Base-by-base conservation (phyloP, 2,329 filamentous ascomycete genomes). In the Aureobasidium zeae region DNA sequence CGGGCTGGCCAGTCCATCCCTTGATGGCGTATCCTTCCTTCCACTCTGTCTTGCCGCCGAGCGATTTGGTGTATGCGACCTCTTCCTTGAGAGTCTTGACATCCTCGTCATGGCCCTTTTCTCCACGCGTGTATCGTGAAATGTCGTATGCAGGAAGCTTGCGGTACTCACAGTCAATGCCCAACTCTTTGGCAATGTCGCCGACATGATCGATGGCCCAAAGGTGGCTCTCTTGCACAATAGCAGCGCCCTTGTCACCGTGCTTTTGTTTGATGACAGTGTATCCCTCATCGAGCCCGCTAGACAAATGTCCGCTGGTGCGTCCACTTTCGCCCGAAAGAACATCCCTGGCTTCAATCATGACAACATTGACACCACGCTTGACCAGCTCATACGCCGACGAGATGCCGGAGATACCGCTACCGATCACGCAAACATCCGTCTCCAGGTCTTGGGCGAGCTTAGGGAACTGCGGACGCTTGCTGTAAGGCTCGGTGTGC, bases 91-190 rank as follows among this genome's bases (percentile, higher is more conserved):
- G 48, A 30, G 63, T 55, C 36, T 68, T 53, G 21, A 73, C 51
- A 33, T 75, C 71, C 5, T 66, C 54, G 2, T 65, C 57, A 43
- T 73, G 67, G 43, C 68, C 60, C 11, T 61, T 53, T 6, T 67
- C 60, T 9, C 59, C 63, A 1, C 57, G 56, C 0, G 62, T 52
- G 47, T 70, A 72, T 52, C 74, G 68, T 2, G 71, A 73, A 4
- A 77, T 60, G 26, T 70, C 59, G 48, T 73, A 73, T 1, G 60
- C 71, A 0, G 65, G 67, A 2, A 77, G 51, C 25, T 58, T 58
- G 5, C 73, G 66, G 52, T 74, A 77, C 49, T 76, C 73, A 56
- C 74, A 77, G 0, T 76, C 71, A 22, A 77, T 72, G 3, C 64
- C 65, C 5, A 75, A 59, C 48, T 69, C 54, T 44, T 63, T 59